phyloP scores from a whole-genome alignment of 2,329 filamentous ascomycete genomes.

The Colletotrichum sp. region DNA sequence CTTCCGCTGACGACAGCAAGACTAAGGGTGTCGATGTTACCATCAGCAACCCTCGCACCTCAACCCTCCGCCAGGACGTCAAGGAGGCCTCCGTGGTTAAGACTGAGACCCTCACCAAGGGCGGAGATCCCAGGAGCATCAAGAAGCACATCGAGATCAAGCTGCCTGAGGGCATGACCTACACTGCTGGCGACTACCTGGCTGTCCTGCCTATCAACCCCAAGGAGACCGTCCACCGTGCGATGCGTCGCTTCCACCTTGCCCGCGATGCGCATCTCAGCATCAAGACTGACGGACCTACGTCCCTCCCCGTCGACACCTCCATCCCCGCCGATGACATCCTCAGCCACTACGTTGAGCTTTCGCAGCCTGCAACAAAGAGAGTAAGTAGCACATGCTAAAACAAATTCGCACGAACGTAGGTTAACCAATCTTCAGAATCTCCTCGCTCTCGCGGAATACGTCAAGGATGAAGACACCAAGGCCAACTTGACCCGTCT shows the following conservation, averaged over 20 bases:
- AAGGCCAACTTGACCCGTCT: constrained; percentile 40
- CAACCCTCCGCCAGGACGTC: constrained; percentile 65
- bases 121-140: constrained; percentile 42
- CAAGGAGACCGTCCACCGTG: constrained; percentile 63
- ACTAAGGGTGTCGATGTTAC: constrained; percentile 46
- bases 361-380: constrained; percentile 75
- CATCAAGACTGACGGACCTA: constrained; percentile 57
- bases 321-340: constrained; percentile 68
- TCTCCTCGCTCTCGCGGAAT: constrained; percentile 25
- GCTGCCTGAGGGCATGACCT: constrained; percentile 69
- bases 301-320: constrained; percentile 57
- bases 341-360: constrained; percentile 74
- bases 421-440: constrained; percentile 36
- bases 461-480: constrained; percentile 36
- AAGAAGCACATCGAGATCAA: constrained; percentile 75
- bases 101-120: constrained; percentile 52
- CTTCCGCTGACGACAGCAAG: constrained; percentile 19
- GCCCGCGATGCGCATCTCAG: constrained; percentile 72
- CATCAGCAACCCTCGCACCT: constrained; percentile 58
- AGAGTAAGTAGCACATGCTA: constrained; percentile 46
- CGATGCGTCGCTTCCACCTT: constrained; percentile 70
- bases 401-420: fast-evolving
- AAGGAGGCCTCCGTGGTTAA: constrained; percentile 62
- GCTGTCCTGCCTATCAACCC: constrained; percentile 76
- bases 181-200: constrained; percentile 78